Conservation (phyloP, 495 filamentous ascomycete genomes). For the Podospora sp. region DNA sequence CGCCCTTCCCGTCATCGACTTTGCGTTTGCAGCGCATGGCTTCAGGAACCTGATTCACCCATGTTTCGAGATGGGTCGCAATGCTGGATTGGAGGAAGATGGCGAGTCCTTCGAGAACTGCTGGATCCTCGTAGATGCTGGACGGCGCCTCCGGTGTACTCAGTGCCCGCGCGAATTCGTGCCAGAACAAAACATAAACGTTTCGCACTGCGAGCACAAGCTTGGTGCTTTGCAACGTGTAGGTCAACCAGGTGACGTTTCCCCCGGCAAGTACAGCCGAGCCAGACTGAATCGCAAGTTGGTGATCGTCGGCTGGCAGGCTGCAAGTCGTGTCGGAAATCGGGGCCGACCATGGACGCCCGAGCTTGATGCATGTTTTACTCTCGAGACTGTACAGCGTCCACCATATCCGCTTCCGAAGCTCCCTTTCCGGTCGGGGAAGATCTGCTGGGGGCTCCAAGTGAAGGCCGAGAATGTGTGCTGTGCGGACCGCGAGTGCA, state of each 20-base stretch:
- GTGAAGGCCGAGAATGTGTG: conserved; percentile 57
- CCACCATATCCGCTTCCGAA: conserved; percentile 58
- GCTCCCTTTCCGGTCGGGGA: conserved; percentile 40
- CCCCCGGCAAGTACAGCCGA: conserved; percentile 42
- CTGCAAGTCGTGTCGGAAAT: conserved; percentile 39
- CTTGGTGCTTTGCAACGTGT: conserved; percentile 42
- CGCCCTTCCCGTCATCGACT: conserved; percentile 23
- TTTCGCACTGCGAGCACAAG: conserved; percentile 43
- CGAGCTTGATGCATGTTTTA: conserved; percentile 55
- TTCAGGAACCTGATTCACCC: conserved; percentile 44
- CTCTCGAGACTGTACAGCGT: conserved; percentile 50
- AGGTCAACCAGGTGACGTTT: conserved; percentile 47
- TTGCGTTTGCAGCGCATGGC: conserved; percentile 43
- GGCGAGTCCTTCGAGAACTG: conserved; percentile 30
- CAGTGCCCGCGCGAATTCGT: conserved; percentile 20
- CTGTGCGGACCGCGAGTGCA: conserved; percentile 49
- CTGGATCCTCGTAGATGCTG: conserved; percentile 30
- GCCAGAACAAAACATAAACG: conserved; percentile 44
- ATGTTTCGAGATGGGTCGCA: conserved; percentile 34
- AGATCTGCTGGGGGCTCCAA: conserved; percentile 45
- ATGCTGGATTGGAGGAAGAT: conserved; percentile 34
- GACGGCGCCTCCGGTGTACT: conserved; percentile 16
- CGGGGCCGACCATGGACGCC: conserved; percentile 48
- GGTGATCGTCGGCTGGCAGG: conserved; percentile 42
- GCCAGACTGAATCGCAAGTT: conserved; percentile 40